phyloP scores from a whole-genome alignment of 2,329 filamentous ascomycete genomes.

The Penicillium nordicum region DNA sequence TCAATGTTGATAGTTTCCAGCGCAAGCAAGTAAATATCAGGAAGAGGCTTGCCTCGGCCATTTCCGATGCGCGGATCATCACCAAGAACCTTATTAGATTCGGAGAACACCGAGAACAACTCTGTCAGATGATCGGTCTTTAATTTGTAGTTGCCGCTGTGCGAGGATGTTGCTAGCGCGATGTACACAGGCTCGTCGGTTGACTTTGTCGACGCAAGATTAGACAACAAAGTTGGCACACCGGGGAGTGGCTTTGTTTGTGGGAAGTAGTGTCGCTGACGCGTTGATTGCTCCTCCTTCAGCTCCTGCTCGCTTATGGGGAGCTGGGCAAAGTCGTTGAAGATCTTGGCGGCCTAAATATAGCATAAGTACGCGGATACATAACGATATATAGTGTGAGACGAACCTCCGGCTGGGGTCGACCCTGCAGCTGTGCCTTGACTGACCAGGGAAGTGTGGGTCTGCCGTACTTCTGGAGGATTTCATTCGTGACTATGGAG shows the following conservation, averaged over 20 bases:
- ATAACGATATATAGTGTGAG: neutral
- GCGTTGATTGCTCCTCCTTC: constrained; percentile 53
- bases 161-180: constrained; percentile 80
- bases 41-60: constrained; percentile 88
- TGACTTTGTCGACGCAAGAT: constrained; percentile 33
- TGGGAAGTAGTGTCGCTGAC: constrained; percentile 73
- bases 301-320: constrained; percentile 72
- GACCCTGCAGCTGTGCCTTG: constrained; percentile 80
- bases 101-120: constrained; percentile 60
- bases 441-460: constrained; percentile 84
- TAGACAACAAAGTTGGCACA: constrained; percentile 62
- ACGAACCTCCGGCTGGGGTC: constrained; percentile 55
- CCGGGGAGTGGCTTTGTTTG: constrained; percentile 74
- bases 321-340: constrained; percentile 79
- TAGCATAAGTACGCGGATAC: constrained; percentile 1
- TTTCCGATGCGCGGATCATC: constrained; percentile 74
- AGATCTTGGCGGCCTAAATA: constrained; percentile 56
- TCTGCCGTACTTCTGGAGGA: constrained; percentile 71
- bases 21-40: constrained; percentile 90
- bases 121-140: constrained; percentile 62
- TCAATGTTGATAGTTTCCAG: constrained; percentile 78
- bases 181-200: constrained; percentile 61
- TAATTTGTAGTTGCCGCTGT: constrained; percentile 67
- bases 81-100: constrained; percentile 72
- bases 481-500: constrained; percentile 74